Evolutionary conservation across 306 rosid genomes (phyloP), one percentile per base, ranked within the genome.

Genomic region (Potentilla sterilis): DNA sequence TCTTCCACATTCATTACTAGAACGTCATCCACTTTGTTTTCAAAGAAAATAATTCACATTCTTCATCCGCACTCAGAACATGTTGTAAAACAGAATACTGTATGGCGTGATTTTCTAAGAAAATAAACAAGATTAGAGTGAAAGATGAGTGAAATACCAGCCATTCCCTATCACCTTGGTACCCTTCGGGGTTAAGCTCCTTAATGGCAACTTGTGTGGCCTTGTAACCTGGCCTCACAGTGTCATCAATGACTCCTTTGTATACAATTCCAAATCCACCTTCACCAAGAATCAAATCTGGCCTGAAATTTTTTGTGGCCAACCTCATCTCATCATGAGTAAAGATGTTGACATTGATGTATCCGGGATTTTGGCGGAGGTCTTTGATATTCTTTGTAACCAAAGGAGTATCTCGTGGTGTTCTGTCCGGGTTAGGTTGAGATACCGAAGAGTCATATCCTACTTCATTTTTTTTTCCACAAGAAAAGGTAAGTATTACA

Each of bases 141-240:
- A 34, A 79, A 73, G 79, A 67, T 32, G 34, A 67, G 76, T 41
- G 18, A 69, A 46, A 68, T 79, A 90, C 99, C 78, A 95, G 97
- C 99, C 99, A 95, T 92, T 95, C 99, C 84, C 99, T 81, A 75
- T 95, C 99, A 83, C 99, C 99, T 85, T 95, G 99, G 83, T 89
- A 88, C 69, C 99, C 97, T 81, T 92, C 97, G 49, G 89, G 97
- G 82, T 95, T 95, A 75, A 92, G 99, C 85, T 92, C 99, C 84
- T 95, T 95, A 66, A 95, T 92, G 66, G 99, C 99, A 46, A 95
- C 97, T 76, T 84, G 91, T 8, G 81, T 84, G 62, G 79, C 32
- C 81, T 79, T 77, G 82, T 79, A 88, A 79, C 89, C 93, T 0
- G 95, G 49, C 75, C 92, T 90, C 32, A 92, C 93, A 72, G 77